These are phyloP conservation scores for Quercus ilex DNA, from an alignment of 306 rosid genomes.

Conservation along the genomic window DNA sequence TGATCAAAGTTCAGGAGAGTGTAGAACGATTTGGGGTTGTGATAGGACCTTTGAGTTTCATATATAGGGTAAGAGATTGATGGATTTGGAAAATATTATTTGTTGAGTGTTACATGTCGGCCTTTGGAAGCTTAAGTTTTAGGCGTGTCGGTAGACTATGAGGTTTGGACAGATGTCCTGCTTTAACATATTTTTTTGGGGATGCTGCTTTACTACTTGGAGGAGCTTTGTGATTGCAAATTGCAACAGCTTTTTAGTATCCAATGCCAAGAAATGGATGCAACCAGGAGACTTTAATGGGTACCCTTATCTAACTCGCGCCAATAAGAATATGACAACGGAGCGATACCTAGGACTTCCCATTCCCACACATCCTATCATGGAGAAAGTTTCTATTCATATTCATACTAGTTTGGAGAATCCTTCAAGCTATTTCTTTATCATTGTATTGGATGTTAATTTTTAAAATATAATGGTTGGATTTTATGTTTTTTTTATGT, in stretches of 20 bases:
- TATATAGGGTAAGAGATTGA: not conserved
- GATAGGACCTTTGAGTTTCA: not conserved
- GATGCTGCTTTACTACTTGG: not conserved
- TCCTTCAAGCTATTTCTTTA: accelerated
- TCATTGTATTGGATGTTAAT: too few relatives aligned
- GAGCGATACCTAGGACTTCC: too few relatives aligned
- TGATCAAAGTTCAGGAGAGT: not conserved
- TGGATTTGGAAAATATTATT: not conserved
- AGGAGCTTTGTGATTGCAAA: not conserved
- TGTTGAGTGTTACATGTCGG: constrained; percentile 16
- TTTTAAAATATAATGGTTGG: too few relatives aligned
- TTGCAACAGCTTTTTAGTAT: not conserved
- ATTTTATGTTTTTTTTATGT: accelerated
- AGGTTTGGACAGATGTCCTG: constrained; percentile 10
- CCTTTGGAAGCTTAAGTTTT: not conserved
- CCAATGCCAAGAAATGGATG: too few relatives aligned
- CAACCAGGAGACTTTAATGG: too few relatives aligned
- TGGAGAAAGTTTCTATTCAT: too few relatives aligned
- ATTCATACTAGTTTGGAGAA: too few relatives aligned
- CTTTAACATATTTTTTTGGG: not conserved
- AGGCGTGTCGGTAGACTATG: not conserved
- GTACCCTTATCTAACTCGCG: too few relatives aligned
- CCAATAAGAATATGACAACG: too few relatives aligned
- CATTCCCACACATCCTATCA: too few relatives aligned
- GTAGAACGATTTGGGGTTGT: not conserved